Conservation (phyloP, 768 basidiomycete genomes). For the Glaciozyma martinii region DNA sequence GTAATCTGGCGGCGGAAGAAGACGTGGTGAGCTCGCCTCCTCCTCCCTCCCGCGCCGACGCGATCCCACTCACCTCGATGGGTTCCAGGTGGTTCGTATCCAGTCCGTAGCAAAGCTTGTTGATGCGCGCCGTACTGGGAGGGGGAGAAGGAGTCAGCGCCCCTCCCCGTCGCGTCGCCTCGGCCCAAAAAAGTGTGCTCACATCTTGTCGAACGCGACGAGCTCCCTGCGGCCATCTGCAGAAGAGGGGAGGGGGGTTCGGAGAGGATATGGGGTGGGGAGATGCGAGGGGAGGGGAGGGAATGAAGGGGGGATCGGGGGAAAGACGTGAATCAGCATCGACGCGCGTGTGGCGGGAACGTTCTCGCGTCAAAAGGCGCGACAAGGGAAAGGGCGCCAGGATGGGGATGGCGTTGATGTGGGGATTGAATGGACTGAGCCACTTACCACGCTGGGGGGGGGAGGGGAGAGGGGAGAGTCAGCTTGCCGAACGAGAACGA, state of each 20-base stretch:
- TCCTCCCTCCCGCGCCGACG: not conserved
- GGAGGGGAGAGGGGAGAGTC: not conserved
- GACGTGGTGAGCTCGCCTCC: not conserved
- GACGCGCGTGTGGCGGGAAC: not conserved
- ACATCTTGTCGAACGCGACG: constrained; percentile 85
- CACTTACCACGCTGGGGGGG: constrained; percentile 45
- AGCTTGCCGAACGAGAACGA: not conserved
- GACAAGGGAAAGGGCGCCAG: too few species aligned
- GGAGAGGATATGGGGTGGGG: too few species aligned
- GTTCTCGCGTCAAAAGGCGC: not conserved
- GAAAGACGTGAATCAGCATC: not conserved
- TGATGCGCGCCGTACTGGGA: constrained; percentile 36
- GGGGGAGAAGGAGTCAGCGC: not conserved
- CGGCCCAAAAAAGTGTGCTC: not conserved
- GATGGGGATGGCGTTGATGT: not conserved
- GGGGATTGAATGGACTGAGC: not conserved
- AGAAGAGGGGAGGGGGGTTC: not conserved
- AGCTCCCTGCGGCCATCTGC: constrained; percentile 68
- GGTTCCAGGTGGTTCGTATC: constrained; percentile 87
- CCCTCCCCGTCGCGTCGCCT: not conserved
- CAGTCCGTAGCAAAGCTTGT: constrained; percentile 81
- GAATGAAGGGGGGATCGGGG: not conserved
- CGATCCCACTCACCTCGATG: constrained; percentile 50
- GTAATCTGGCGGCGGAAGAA: constrained; percentile 31
- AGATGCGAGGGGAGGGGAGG: not conserved